A percentile compares a stretch with the other conserved stretches of the same genome.
phyloP scores from a whole-genome alignment of 176 grass and related monocot genomes.

The Carex parvula region DNA sequence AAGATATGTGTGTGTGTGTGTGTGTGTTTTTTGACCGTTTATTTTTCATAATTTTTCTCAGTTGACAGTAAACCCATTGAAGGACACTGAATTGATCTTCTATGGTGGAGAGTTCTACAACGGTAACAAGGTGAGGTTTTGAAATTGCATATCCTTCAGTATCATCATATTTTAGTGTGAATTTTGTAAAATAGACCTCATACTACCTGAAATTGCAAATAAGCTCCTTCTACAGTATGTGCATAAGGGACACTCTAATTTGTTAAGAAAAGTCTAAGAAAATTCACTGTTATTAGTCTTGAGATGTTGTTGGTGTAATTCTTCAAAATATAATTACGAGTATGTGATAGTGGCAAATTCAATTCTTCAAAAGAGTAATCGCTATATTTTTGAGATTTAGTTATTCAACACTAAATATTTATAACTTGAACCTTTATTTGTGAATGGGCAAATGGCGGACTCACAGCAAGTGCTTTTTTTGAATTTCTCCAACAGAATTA shows the following conservation, averaged over 20 bases:
- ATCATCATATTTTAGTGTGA: not conserved
- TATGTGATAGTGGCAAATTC: not conserved
- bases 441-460: not conserved
- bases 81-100: conserved; percentile 80
- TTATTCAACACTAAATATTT: not conserved
- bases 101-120: conserved; percentile 98
- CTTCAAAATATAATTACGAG: not conserved
- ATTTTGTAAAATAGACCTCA: not conserved
- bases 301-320: not conserved
- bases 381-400: not conserved
- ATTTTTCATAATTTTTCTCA: conserved; percentile 29
- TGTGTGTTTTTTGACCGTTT: not conserved
- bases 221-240: not conserved
- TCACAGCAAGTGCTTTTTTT: not conserved
- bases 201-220: not conserved
- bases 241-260: not conserved
- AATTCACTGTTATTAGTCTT: not conserved
- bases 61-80: conserved; percentile 76
- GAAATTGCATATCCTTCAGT: conserved; percentile 14
- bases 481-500: not conserved
- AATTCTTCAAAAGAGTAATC: not conserved
- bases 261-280: not conserved
- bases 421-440: not conserved
- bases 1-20: not conserved
- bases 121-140: conserved; percentile 66